Conservation (phyloP, 805 yeast species). For the Wickerhamomyces xylosicus region DNA sequence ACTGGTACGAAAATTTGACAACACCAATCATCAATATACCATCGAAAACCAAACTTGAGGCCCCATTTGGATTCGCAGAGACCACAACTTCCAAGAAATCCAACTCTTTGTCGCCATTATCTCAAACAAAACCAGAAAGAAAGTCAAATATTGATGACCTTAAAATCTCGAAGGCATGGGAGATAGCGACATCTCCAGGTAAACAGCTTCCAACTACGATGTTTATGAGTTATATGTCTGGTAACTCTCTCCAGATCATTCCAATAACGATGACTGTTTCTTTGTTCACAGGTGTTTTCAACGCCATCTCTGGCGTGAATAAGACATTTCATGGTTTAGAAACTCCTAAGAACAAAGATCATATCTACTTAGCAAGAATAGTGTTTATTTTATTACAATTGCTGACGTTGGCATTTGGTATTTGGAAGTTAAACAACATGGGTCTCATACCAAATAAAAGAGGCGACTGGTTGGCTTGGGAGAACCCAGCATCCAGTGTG, state of each 20-base stretch:
- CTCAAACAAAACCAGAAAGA: conserved; percentile 1
- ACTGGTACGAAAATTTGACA: conserved; percentile 6
- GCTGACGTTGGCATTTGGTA: conserved; percentile 58
- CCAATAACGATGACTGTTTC: conserved; percentile 85
- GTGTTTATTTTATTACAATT: conserved; percentile 35
- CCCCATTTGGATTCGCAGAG: conserved; percentile 9
- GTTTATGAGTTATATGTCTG: conserved; percentile 88
- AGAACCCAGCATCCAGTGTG: conserved; percentile 25
- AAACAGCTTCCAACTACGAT: conserved; percentile 85
- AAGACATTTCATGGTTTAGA: conserved; percentile 40
- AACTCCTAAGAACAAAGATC: conserved; percentile 25
- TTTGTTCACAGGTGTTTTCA: conserved; percentile 70
- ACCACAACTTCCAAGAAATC: conserved; percentile 1
- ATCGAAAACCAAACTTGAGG: conserved; percentile 1
- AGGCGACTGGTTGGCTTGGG: conserved; percentile 94
- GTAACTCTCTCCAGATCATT: conserved; percentile 79
- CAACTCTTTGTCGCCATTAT: background rate
- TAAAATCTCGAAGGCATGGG: conserved; percentile 69
- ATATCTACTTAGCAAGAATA: conserved; percentile 18
- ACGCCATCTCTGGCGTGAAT: conserved; percentile 53
- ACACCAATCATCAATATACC: background rate
- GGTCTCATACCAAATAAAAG: conserved; percentile 81
- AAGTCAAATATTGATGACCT: conserved; percentile 7
- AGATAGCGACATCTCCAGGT: conserved; percentile 70
- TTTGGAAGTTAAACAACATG: conserved; percentile 80